Evolutionary conservation across 1,284 basidiomycete genomes (phyloP), one percentile per base, ranked within the genome.

Genomic region (Ceratobasidium papillatum): DNA sequence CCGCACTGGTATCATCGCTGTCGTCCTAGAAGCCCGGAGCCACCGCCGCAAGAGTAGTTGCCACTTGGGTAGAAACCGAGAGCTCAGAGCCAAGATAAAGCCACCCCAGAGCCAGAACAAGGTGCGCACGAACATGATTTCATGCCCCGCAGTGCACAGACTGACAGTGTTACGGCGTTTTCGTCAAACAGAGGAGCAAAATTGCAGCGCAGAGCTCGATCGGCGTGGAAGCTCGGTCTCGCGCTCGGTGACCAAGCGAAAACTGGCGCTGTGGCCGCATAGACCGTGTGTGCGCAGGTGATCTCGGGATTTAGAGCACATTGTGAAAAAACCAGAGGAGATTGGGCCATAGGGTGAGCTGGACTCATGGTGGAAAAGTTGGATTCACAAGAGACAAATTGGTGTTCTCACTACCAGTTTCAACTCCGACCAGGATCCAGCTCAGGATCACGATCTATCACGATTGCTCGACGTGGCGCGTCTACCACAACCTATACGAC

Each of bases 361-460:
- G 59, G 71, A 63, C 71, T 56, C 47, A 73, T 73, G 69, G 59
- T 52, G 71, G 71, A 73, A 73, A 72, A 54, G 43, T 52, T 45
- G 59, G 38, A 73, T 63, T 73, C 49, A 73, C 71, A 54, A 63
- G 43, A 63, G 59, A 63, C 71, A 63, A 73, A 73, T 63, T 49
- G 43, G 59, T 63, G 59, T 73, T 73, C 43, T 54, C 59, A 32
- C 58, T 54, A 49, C 59, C 49, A 63, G 71, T 52, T 73, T 49
- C 71, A 73, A 73, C 71, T 73, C 71, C 71, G 71, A 73, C 71
- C 68, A 59, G 71, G 71, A 73, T 73, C 59, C 68, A 59, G 54
- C 56, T 63, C 47, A 49, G 71, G 69, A 72, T 62, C 69, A 72
- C 69, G 30, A 73, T 73, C 71, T 61, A 63, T 73, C 71, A 73